Evolutionary conservation across 768 basidiomycete species (phyloP), one percentile per base, ranked within the genome.

Genomic region (Sporobolomyces phaffii): DNA sequence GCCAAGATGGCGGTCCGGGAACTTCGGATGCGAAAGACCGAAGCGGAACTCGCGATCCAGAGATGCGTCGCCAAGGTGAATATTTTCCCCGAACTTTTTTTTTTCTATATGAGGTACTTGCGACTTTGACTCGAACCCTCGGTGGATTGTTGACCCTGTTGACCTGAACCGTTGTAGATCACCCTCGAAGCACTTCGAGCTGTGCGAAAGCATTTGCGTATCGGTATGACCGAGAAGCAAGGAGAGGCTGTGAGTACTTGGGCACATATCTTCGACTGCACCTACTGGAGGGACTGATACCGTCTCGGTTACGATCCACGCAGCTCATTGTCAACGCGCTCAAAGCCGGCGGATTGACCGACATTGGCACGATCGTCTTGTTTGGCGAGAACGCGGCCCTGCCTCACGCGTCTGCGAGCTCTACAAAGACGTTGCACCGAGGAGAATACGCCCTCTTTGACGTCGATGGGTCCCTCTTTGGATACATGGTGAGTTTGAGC

Each of bases 141-240:
- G n/a, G n/a, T n/a, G n/a, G n/a, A n/a, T n/a, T n/a, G n/a, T n/a
- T n/a, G n/a, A n/a, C n/a, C n/a, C n/a, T n/a, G n/a, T n/a, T n/a
- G n/a, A n/a, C n/a, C n/a, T n/a, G n/a, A n/a, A n/a, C n/a, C n/a
- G n/a, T n/a, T 24, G 8, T 28, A 66, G 65, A 53, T 62, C 15
- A 66, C 65, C 14, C 28, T 61, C 2, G 51, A 13, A 7, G 58
- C 65, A 0, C 38, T 66, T 22, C 59, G 65, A 38, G 65, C 41
- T 20, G 65, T 66, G 6, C 31, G 65, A 9, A 24, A 26, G 29
- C 59, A 48, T 10, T 17, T 66, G 11, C 26, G 47, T 9, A 48
- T 66, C 38, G 65, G 65, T 9, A 66, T 66, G 65, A 66, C 65
- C 22, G 65, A 66, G 38, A 60, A 56, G 45, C 51, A 60, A 11